These are phyloP conservation scores for Puya raimondii DNA, from an alignment of 176 grass and related monocot species.

Conservation along the genomic window DNA sequence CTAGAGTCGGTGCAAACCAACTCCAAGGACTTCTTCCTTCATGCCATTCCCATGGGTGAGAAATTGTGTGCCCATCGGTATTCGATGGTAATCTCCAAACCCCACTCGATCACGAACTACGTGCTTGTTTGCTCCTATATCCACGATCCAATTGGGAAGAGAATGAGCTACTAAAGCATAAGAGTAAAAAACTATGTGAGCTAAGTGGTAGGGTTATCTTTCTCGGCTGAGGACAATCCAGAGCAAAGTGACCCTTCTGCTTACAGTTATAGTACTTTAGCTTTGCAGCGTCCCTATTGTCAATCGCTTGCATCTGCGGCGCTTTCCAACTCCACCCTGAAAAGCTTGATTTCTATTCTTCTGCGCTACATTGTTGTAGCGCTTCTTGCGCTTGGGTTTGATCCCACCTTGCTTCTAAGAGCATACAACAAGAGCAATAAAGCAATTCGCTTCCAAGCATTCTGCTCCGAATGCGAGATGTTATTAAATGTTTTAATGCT, in stretches of 20 bases:
- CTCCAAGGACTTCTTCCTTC: background rate
- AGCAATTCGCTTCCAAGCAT: too few species aligned
- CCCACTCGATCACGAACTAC: background rate
- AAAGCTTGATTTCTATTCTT: too few species aligned
- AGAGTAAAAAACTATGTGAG: background rate
- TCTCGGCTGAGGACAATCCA: background rate
- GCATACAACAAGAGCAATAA: too few species aligned
- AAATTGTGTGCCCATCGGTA: background rate
- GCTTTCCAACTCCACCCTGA: too few species aligned
- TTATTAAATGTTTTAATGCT: too few species aligned
- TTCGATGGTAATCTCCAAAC: background rate
- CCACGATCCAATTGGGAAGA: background rate
- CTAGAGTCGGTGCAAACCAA: background rate
- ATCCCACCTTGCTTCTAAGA: too few species aligned
- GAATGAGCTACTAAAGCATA: background rate
- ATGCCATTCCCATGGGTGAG: background rate
- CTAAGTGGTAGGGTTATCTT: background rate
- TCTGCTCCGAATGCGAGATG: too few species aligned
- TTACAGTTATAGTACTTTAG: too few species aligned
- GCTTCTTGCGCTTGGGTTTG: too few species aligned
- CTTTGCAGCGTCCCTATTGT: too few species aligned
- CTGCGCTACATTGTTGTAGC: too few species aligned
- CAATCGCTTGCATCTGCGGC: too few species aligned
- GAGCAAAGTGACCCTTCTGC: background rate
- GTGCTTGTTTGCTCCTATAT: background rate